Evolutionary conservation across 768 basidiomycete genomes (phyloP).

Genomic region (Boletus sp.): DNA sequence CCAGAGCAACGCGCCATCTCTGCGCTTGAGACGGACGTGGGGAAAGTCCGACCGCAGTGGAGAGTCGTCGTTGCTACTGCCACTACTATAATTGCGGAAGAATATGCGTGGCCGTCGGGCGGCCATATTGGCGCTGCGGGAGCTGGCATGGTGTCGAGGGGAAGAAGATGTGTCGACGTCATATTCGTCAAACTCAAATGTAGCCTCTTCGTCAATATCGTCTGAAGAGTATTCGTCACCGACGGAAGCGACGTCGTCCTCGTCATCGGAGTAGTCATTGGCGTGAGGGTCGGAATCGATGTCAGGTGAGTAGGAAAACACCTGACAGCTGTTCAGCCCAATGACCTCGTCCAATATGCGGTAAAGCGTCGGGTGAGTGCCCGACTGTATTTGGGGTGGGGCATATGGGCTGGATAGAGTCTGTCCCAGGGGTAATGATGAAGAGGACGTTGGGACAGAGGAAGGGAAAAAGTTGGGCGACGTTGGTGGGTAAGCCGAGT

Average conservation of each 20-base stretch:
- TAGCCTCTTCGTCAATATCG: conserved; percentile 70
- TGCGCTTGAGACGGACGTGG: conserved; percentile 50
- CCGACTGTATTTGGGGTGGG: conserved; percentile 70
- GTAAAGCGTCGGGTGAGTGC: conserved; percentile 87
- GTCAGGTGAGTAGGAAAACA: conserved; percentile 92
- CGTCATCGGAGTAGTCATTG: conserved; percentile 74
- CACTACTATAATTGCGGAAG: conserved; percentile 34
- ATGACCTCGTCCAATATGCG: conserved; percentile 88
- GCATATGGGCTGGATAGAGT: conserved; percentile 62
- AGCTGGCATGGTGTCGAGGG: conserved; percentile 10
- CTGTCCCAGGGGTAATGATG: conserved; percentile 66
- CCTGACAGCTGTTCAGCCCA: conserved; percentile 88
- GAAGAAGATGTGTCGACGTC: conserved; percentile 56
- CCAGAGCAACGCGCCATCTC: conserved; percentile 85
- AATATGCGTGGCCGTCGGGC: conserved; percentile 10
- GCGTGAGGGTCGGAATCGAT: conserved; percentile 94
- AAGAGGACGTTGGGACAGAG: conserved; percentile 63
- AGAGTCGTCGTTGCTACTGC: conserved; percentile 34
- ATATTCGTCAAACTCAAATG: conserved; percentile 80
- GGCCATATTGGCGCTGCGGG: conserved; percentile 1
- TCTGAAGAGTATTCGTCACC: conserved; percentile 70
- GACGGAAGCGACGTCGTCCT: conserved; percentile 66
- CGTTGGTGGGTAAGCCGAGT: conserved; percentile 83
- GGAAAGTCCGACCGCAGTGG: conserved; percentile 37
- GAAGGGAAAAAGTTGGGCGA: conserved; percentile 72